These are phyloP conservation scores for Uromyces viciae-fabae DNA, from an alignment of 1,284 basidiomycete genomes.

Conservation along the genomic window DNA sequence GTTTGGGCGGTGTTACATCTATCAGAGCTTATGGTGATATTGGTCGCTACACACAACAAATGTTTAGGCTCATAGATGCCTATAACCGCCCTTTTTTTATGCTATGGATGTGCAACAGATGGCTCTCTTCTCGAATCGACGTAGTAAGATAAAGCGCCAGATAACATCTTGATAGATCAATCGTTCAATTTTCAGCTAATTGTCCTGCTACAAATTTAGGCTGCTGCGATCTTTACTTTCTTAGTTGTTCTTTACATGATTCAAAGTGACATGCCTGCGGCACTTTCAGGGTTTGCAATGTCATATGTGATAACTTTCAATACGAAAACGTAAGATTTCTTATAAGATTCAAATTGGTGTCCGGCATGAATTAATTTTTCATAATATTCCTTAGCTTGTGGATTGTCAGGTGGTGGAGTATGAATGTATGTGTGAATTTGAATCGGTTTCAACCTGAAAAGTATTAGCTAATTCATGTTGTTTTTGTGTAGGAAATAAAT, in stretches of 20 bases:
- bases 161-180: neutral
- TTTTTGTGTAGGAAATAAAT: slow-evolving; percentile 17
- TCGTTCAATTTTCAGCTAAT: neutral
- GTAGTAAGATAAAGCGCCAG: slow-evolving; percentile 8
- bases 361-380: neutral
- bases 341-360: neutral
- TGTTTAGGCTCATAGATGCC: slow-evolving; percentile 53
- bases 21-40: slow-evolving; percentile 54
- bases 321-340: slow-evolving; percentile 52
- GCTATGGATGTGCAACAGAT: slow-evolving; percentile 55
- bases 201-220: neutral
- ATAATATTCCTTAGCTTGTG: slow-evolving; percentile 48
- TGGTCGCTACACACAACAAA: slow-evolving; percentile 52
- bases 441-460: too few relatives aligned
- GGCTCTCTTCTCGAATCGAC: slow-evolving; percentile 55
- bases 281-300: slow-evolving; percentile 51
- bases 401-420: slow-evolving; percentile 50
- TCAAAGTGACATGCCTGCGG: slow-evolving; percentile 24
- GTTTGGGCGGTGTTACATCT: slow-evolving; percentile 52
- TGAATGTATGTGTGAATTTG: slow-evolving; percentile 28
- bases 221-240: slow-evolving; percentile 49
- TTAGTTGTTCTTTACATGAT: slow-evolving; percentile 48
- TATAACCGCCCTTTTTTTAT: slow-evolving; percentile 54
- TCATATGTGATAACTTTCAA: slow-evolving; percentile 47
- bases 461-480: slow-evolving; percentile 46